phyloP scores from a whole-genome alignment of 164 flowering plant genomes.

The Warburgia ugandensis region DNA sequence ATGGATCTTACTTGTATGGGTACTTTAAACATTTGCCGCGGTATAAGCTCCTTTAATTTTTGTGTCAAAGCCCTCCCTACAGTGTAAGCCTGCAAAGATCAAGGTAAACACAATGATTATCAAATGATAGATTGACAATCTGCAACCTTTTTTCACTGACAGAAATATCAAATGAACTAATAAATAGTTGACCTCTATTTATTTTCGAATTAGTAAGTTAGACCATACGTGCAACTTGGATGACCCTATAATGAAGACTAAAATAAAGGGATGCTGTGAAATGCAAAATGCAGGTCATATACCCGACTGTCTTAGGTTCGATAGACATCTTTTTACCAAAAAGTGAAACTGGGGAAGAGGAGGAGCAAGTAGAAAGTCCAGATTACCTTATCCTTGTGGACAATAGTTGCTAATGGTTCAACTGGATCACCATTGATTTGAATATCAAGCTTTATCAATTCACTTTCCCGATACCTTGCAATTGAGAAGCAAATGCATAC shows the following conservation, averaged over 20 bases:
- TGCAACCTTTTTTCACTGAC: too few species aligned
- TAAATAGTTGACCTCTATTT: too few species aligned
- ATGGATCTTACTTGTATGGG: constrained; percentile 97
- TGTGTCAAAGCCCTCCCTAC: constrained; percentile 93
- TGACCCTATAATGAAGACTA: too few species aligned
- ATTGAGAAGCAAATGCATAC: too few species aligned
- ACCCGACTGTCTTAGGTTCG: too few species aligned
- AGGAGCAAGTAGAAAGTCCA: background rate
- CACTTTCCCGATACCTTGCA: constrained; percentile 89
- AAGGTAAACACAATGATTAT: background rate
- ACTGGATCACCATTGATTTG: constrained; percentile 79
- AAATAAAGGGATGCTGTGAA: too few species aligned
- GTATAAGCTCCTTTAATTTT: constrained; percentile 92
- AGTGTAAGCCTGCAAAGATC: constrained; percentile 56
- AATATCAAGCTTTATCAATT: constrained; percentile 84
- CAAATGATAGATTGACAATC: background rate
- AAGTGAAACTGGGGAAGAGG: too few species aligned
- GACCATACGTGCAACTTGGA: too few species aligned
- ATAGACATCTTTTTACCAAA: too few species aligned
- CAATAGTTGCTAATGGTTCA: constrained; percentile 92
- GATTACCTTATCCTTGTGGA: constrained; percentile 88
- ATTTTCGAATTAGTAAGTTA: too few species aligned
- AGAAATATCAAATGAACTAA: too few species aligned
- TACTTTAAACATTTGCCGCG: constrained; percentile 97
- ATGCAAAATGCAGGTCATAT: too few species aligned